phyloP scores from a whole-genome alignment of 1,284 basidiomycete species.

The Trichosporon sp. region DNA sequence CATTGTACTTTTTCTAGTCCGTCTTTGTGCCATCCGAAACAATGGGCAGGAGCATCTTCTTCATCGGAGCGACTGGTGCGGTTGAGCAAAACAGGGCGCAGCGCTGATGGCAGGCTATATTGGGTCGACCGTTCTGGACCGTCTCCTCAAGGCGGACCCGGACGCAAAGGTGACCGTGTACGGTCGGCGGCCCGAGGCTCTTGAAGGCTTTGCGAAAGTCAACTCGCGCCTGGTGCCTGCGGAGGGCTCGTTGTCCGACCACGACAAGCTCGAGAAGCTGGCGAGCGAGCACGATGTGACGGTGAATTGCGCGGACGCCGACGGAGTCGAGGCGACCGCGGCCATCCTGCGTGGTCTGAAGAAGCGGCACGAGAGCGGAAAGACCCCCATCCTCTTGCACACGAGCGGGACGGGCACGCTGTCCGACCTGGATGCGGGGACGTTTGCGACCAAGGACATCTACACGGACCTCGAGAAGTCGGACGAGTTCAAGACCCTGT shows the following conservation, averaged over 20 bases:
- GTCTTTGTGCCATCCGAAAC: neutral
- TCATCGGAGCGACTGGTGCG: constrained; percentile 15
- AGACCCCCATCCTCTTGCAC: constrained; percentile 42
- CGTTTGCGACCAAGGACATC: constrained; percentile 24
- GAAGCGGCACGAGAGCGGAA: constrained; percentile 33
- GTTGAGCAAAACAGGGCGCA: too few relatives aligned
- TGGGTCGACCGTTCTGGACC: constrained; percentile 8
- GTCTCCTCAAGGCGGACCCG: constrained; percentile 2
- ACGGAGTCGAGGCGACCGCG: constrained; percentile 33
- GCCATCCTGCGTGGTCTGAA: constrained; percentile 44
- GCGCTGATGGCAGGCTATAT: constrained; percentile 13
- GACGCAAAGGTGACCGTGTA: constrained; percentile 6
- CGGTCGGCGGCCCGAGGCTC: constrained; percentile 1
- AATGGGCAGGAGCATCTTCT: constrained; percentile 11
- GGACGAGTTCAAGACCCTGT: constrained; percentile 39
- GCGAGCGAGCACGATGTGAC: constrained; percentile 40
- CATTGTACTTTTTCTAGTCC: neutral
- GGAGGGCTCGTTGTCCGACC: constrained; percentile 33
- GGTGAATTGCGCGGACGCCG: constrained; percentile 44
- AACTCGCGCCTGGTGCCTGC: constrained; percentile 3
- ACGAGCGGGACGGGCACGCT: constrained; percentile 47
- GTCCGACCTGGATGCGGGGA: constrained; percentile 24
- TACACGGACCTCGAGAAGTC: constrained; percentile 34
- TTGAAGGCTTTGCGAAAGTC: constrained; percentile 5
- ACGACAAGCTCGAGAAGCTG: constrained; percentile 29